phyloP scores from a whole-genome alignment of 2,329 filamentous ascomycete genomes.

The Paracoccidioides brasiliensis region DNA sequence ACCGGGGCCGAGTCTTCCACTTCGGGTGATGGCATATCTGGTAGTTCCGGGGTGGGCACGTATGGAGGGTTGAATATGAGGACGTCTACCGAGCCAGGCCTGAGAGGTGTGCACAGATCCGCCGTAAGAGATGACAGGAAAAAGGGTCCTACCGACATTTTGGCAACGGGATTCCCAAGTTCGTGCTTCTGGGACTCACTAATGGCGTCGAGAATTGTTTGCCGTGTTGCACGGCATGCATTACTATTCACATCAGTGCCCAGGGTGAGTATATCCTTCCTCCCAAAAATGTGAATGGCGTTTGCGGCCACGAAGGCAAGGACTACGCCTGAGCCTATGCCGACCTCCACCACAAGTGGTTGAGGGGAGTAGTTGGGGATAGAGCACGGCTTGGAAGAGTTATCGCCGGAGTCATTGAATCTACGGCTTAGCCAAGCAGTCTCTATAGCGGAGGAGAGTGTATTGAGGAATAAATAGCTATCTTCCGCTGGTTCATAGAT shows the following conservation, averaged over 20 bases:
- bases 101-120: conserved; percentile 55
- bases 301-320: conserved; percentile 76
- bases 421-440: conserved; percentile 51
- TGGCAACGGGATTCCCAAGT: conserved; percentile 26
- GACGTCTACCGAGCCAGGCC: conserved; percentile 54
- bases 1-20: conserved; percentile 9
- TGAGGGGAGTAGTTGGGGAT: conserved; percentile 18
- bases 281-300: conserved; percentile 57
- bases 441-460: conserved; percentile 61
- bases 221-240: conserved; percentile 61
- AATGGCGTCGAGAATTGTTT: conserved; percentile 50
- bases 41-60: conserved; percentile 70
- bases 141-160: conserved; percentile 28
- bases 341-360: conserved; percentile 69
- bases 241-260: conserved; percentile 76
- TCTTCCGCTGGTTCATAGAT: conserved; percentile 96
- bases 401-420: conserved; percentile 35
- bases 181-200: conserved; percentile 16
- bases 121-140: conserved; percentile 57
- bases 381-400: conserved; percentile 2
- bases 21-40: conserved; percentile 35
- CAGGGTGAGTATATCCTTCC: conserved; percentile 54
- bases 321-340: conserved; percentile 87
- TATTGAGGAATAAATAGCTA: conserved; percentile 87
- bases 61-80: conserved; percentile 96